Base-by-base conservation (phyloP, 1,139 yeast genomes). In the Pichia sp. region DNA sequence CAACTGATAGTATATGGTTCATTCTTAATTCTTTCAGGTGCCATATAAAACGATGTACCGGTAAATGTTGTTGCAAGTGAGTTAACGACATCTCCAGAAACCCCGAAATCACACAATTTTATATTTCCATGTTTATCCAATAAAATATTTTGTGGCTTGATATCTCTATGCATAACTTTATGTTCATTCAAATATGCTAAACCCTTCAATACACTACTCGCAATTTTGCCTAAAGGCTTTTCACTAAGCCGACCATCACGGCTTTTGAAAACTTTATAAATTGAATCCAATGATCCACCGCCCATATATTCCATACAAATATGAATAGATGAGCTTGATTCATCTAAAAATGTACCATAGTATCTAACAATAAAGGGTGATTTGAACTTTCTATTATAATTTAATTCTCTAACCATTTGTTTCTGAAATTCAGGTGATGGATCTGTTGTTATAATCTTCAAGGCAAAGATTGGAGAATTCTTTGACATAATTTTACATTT, bases 221-320 rank as follows among this genome's bases (percentile, higher is more conserved):
- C 95, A 27, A 92, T 78, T 61, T 86, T 85, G 0, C 97, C 97
- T 54, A 92, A 68, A 0, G 92, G 96, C 60, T 85, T 86, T 62
- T 92, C 98, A 53, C 96, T 90, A 39, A 92, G 85, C 49, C 97
- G 69, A 45, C 95, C 95, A 20, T 89, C 87, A 48, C 87, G 72
- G 9, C 66, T 59, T 50, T 74, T 70, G 46, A 82, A 77, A 44
- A 72, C 73, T 56, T 85, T 84, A 68, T 90, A 89, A n/a, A 90
- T 81, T 1, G 96, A 89, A 61, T 92, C 97, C 49, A 92, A 68
- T 3, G 96, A 86, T 42, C 80, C 79, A 1, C 97, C 97, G 27
- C 90, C 96, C 88, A 95, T 92, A 64, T 78, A 92, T 65, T 92
- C 98, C 97, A 92, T 92, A 40, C 96, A 90, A 34, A 92, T 92